phyloP scores from a whole-genome alignment of 2,329 filamentous ascomycete species.

The Aspergillus luchuensis region DNA sequence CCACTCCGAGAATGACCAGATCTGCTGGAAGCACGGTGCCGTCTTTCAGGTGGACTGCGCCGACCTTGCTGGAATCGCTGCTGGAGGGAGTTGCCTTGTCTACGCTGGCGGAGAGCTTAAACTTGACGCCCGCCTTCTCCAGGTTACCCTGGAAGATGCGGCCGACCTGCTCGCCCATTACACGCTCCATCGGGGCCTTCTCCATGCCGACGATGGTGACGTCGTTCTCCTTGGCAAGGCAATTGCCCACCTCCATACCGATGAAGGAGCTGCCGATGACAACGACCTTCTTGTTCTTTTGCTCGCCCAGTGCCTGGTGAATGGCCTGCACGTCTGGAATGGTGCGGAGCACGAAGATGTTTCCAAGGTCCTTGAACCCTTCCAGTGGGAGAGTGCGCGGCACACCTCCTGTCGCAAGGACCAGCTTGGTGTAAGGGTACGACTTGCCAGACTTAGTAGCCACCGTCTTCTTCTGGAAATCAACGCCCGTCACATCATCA shows the following conservation, averaged over 20 bases:
- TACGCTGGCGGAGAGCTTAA: conserved; percentile 77
- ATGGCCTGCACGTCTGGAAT: conserved; percentile 79
- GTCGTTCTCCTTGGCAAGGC: conserved; percentile 74
- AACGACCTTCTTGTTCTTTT: conserved; percentile 88
- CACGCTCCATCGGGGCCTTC: conserved; percentile 76
- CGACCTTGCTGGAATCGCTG: conserved; percentile 70
- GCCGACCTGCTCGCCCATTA: conserved; percentile 82
- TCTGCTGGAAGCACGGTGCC: conserved; percentile 84
- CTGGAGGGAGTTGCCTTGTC: conserved; percentile 76
- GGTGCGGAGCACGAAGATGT: conserved; percentile 81
- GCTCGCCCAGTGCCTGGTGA: conserved; percentile 71
- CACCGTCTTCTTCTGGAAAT: conserved; percentile 74
- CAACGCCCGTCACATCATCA: conserved; percentile 69
- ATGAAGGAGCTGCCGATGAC: conserved; percentile 94
- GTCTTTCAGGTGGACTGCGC: conserved; percentile 79
- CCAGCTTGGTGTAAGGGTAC: conserved; percentile 80
- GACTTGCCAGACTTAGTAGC: conserved; percentile 72
- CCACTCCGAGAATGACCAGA: conserved; percentile 86
- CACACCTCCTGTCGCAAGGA: conserved; percentile 84
- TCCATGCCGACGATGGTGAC: conserved; percentile 91
- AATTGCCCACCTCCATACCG: conserved; percentile 94
- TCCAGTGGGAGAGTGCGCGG: conserved; percentile 74
- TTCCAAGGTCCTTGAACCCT: conserved; percentile 81
- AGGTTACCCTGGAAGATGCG: conserved; percentile 75
- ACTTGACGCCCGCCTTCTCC: conserved; percentile 86